Evolutionary conservation across 2,329 filamentous ascomycete species (phyloP).

Genomic region (Taxawa tesnikishii): DNA sequence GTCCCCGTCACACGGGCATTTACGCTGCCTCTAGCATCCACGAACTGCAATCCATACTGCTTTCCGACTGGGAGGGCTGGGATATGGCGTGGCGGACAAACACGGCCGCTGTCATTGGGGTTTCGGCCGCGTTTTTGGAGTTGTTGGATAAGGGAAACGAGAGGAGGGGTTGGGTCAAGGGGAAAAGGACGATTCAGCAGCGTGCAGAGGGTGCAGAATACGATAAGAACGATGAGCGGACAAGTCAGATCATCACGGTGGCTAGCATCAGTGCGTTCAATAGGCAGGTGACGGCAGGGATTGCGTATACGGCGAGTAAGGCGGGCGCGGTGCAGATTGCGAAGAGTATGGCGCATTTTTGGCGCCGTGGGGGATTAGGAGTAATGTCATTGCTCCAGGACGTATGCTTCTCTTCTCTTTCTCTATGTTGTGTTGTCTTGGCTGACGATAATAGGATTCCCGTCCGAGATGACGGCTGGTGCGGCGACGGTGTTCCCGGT

Average conservation of each 20-base stretch:
- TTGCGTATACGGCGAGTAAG: conserved; percentile 33
- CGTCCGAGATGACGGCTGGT: conserved; percentile 31
- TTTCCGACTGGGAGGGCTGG: conserved; percentile 22
- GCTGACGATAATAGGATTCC: conserved; percentile 21
- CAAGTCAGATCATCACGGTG: conserved; percentile 34
- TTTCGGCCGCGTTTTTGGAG: conserved; percentile 32
- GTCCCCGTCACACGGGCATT: conserved; percentile 29
- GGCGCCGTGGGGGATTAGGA: conserved; percentile 31
- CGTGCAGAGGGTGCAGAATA: conserved; percentile 9
- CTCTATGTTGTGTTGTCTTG: too few species aligned
- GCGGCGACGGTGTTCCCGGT: conserved; percentile 19
- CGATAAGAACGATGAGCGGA: conserved; percentile 23
- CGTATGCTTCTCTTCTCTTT: conserved; percentile 13
- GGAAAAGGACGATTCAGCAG: conserved; percentile 17
- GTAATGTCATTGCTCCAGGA: conserved; percentile 34
- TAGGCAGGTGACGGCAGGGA: conserved; percentile 19
- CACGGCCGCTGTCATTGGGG: conserved; percentile 30
- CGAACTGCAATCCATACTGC: conserved; percentile 29
- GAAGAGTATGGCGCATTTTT: conserved; percentile 31
- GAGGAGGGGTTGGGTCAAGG: conserved; percentile 24
- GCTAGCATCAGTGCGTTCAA: conserved; percentile 29
- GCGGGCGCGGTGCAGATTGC: conserved; percentile 30
- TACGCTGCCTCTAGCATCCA: conserved; percentile 30
- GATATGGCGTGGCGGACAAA: conserved; percentile 28
- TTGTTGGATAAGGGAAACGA: conserved; percentile 32